Conservation (phyloP, 768 basidiomycete genomes). For the Termitomyces sp. region DNA sequence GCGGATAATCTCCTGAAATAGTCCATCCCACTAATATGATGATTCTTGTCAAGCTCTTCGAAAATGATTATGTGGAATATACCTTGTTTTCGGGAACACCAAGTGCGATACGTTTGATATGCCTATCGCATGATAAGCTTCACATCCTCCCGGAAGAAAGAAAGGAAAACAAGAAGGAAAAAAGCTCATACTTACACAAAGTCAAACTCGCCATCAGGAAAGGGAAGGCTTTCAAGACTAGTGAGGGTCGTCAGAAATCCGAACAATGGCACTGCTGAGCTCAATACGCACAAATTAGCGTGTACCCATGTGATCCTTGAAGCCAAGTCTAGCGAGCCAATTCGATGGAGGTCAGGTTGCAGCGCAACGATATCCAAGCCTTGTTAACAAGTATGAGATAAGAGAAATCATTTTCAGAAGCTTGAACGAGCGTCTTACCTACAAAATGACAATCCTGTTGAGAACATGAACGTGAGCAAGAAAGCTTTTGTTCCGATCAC, state of each 20-base stretch:
- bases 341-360: constrained; percentile 59
- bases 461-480: constrained; percentile 3
- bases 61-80: constrained; percentile 2
- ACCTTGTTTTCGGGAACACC: constrained; percentile 78
- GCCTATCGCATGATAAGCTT: constrained; percentile 30
- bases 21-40: constrained; percentile 49
- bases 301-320: constrained; percentile 68
- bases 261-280: background rate
- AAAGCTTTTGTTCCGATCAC: background rate
- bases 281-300: constrained; percentile 57
- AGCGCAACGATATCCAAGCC: constrained; percentile 70
- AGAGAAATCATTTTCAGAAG: background rate
- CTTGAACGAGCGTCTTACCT: constrained; percentile 30
- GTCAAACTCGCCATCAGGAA: constrained; percentile 69
- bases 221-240: constrained; percentile 67
- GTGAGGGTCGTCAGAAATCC: background rate
- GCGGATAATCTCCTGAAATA: constrained; percentile 65
- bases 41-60: background rate
- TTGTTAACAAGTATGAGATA: constrained; percentile 13
- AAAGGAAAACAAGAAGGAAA: background rate
- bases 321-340: constrained; percentile 53
- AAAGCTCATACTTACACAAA: constrained; percentile 49
- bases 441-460: constrained; percentile 54
- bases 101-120: constrained; percentile 64
- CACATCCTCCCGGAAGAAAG: background rate